Conservation (phyloP, 306 rosid genomes). For the Pachyrhizus erosus region DNA sequence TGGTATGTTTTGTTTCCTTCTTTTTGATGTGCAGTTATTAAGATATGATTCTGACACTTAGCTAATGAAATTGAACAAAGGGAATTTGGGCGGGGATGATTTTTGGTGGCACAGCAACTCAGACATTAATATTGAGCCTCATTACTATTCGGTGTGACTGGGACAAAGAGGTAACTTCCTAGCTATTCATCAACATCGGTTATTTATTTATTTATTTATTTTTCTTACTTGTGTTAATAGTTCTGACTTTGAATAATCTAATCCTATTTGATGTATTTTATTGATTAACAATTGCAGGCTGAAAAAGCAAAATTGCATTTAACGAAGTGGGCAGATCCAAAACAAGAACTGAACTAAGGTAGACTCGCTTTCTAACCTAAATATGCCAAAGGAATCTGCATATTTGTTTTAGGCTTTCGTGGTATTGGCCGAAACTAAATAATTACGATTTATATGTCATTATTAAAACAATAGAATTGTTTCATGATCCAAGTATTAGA, state of each 20-base stretch:
- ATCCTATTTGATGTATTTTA: neutral
- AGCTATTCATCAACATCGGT: neutral
- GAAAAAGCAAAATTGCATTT: slow-evolving; percentile 54
- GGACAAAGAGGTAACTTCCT: slow-evolving; percentile 66
- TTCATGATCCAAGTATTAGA: neutral
- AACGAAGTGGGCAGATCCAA: slow-evolving; percentile 50
- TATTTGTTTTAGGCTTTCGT: neutral
- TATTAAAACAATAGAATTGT: neutral
- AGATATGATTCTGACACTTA: neutral
- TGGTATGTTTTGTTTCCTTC: slow-evolving; percentile 50
- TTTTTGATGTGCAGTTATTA: neutral
- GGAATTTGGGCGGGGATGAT: slow-evolving; percentile 95
- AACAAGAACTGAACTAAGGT: slow-evolving; percentile 23
- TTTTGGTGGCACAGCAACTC: slow-evolving; percentile 84
- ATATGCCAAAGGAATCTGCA: neutral
- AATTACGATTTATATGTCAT: neutral
- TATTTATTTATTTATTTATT: neutral
- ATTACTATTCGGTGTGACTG: slow-evolving; percentile 73
- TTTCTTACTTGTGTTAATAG: neutral
- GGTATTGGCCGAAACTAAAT: neutral
- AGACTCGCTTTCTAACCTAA: neutral
- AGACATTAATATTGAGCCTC: slow-evolving; percentile 61
- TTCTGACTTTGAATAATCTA: neutral
- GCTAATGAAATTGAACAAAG: slow-evolving; percentile 37
- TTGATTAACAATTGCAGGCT: slow-evolving; percentile 58